Evolutionary conservation across 352 stramenopile genomes (phyloP).

Genomic region (Pythium dissimile): DNA sequence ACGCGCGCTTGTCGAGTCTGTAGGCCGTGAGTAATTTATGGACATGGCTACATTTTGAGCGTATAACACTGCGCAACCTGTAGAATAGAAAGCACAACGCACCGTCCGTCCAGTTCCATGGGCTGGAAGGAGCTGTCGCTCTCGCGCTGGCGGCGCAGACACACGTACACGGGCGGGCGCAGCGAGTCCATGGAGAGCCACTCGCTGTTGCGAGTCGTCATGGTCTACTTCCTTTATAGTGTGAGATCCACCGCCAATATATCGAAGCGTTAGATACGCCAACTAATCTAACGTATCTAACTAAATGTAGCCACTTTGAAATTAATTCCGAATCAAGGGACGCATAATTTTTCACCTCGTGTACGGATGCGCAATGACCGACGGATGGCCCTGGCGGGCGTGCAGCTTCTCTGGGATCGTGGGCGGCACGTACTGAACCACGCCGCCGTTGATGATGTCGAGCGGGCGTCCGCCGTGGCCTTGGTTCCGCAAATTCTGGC

Average conservation of each 20-base stretch:
- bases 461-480: slow-evolving; percentile 51
- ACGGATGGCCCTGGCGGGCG: slow-evolving; percentile 58
- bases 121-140: slow-evolving; percentile 25
- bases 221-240: not conserved
- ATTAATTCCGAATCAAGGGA: not conserved
- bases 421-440: slow-evolving; percentile 48
- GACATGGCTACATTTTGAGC: slow-evolving; percentile 8
- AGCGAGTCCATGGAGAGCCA: slow-evolving; percentile 61
- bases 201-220: slow-evolving; percentile 20
- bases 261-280: not conserved
- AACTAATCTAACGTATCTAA: slow-evolving; percentile 1
- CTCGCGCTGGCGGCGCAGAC: slow-evolving; percentile 39
- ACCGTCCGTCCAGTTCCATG: slow-evolving; percentile 55
- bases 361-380: slow-evolving; percentile 62
- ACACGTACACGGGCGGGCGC: slow-evolving; percentile 64
- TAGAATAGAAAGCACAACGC: slow-evolving; percentile 2
- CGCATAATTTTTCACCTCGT: slow-evolving; percentile 29
- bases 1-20: slow-evolving; percentile 65
- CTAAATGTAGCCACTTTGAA: not conserved
- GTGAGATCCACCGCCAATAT: not conserved
- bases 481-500: slow-evolving; percentile 75
- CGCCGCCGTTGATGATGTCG: slow-evolving; percentile 63
- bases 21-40: not conserved
- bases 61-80: too few relatives aligned
- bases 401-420: slow-evolving; percentile 70